These are phyloP conservation scores for Pseudocercospora eumusae DNA, from an alignment of 2,329 filamentous ascomycete genomes.

Conservation along the genomic window DNA sequence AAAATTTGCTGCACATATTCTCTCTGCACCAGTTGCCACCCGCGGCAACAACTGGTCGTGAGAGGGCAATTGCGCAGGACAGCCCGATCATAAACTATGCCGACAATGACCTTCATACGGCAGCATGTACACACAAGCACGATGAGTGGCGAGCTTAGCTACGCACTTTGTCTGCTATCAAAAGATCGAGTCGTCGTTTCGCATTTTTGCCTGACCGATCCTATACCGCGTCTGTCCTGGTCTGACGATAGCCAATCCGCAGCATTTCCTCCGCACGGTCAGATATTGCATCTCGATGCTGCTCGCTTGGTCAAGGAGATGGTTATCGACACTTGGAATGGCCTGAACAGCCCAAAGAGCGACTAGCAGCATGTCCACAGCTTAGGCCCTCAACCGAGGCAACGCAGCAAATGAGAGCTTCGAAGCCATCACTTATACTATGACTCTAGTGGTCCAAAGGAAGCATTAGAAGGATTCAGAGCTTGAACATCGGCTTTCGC, in stretches of 20 bases:
- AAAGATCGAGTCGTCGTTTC: constrained; percentile 8
- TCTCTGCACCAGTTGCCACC: constrained; percentile 10
- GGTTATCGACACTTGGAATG: constrained; percentile 14
- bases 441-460: not conserved
- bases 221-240: constrained; percentile 14
- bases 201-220: not conserved
- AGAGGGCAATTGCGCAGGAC: constrained; percentile 7
- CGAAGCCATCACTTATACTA: constrained; percentile 9
- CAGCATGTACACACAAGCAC: constrained; percentile 13
- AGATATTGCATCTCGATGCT: not conserved
- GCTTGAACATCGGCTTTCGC: constrained; percentile 19
- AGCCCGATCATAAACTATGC: not conserved
- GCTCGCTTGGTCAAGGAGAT: constrained; percentile 10
- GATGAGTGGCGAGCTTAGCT: constrained; percentile 7
- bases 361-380: not conserved
- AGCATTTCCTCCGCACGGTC: constrained; percentile 13
- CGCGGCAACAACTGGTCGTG: constrained; percentile 8
- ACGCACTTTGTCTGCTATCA: constrained; percentile 13
- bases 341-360: not conserved
- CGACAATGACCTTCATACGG: constrained; percentile 15
- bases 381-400: not conserved
- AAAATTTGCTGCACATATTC: constrained; percentile 12
- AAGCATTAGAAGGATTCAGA: not conserved
- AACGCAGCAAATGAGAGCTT: constrained; percentile 3
- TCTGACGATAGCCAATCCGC: constrained; percentile 12